Base-by-base conservation (phyloP, 371 early-diverging fungal genomes). In the Rhizopus delemar region DNA sequence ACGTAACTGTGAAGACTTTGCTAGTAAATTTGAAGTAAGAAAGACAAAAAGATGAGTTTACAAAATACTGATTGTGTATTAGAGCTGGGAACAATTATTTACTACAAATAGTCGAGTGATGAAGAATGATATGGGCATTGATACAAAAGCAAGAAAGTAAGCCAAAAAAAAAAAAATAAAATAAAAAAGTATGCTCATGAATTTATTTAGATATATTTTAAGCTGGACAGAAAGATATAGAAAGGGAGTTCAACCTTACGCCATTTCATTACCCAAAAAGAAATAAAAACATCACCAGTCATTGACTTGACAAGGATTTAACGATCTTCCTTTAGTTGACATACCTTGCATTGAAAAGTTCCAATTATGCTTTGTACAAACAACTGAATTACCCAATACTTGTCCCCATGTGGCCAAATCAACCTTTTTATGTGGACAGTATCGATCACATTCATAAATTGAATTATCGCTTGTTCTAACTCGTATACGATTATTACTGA, bases 331-430 rank as follows among this genome's bases (percentile, higher is more conserved):
- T 56, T 80, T 81, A 49, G 72, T 62, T 38, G 79, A 77, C 11
- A 69, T 57, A 11, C 73, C 69, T 35, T 83, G 81, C 55, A 88
- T 57, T 12, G 66, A 58, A 59, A 87, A 88, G 0, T 69, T 68
- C 89, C 89, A 88, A 53, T 84, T 81, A 59, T 88, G 89, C 62
- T 86, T 87, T 56, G 85, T 77, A 57, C 89, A 88, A 36, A 81
- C 65, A 31, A 88, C 51, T 11, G 68, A 75, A 45, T 77, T 72
- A 5, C 89, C 89, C 22, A 84, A 46, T 5, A 87, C 85, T 39
- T 80, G 81, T 7, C 86, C 85, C 83, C 85, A 78, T n/a, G 84
- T 76, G 31, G 75, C 66, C 45, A 88, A 71, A 74, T 88, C 89
- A 15, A 85, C 83, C 13, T 78, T 70, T 57, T 87, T 84, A 56